Percentiles rank a stretch among this genome's conserved stretches.
phyloP scores from a whole-genome alignment of 129 eudicot genomes.

The Smallanthus sonchifolius region DNA sequence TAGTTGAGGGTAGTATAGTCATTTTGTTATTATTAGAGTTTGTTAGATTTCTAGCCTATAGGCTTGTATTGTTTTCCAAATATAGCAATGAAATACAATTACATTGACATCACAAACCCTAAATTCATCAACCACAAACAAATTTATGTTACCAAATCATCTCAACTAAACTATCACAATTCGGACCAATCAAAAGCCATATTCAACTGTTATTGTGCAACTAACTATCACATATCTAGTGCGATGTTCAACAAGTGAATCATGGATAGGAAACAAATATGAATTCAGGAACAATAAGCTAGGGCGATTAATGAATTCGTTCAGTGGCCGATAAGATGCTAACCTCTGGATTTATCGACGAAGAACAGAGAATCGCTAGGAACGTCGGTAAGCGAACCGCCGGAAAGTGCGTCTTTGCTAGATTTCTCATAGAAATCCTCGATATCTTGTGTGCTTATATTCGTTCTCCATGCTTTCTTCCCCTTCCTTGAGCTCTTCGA shows the following conservation, averaged over 20 bases:
- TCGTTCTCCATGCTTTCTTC: slow-evolving; percentile 84
- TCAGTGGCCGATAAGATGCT: not conserved
- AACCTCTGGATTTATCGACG: slow-evolving; percentile 82
- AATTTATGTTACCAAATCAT: not conserved
- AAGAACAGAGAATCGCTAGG: slow-evolving; percentile 67
- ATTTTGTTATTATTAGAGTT: no score
- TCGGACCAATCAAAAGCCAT: not conserved
- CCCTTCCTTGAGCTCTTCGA: slow-evolving; percentile 76
- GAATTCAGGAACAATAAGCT: not conserved
- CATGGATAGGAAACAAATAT: not conserved
- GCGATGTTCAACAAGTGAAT: not conserved
- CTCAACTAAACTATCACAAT: not conserved
- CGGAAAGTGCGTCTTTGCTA: slow-evolving; percentile 82
- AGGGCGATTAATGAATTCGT: not conserved
- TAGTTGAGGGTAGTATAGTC: no score
- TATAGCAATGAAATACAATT: not conserved
- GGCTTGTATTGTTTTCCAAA: not conserved
- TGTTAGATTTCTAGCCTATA: not conserved
- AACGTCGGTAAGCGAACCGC: slow-evolving; percentile 61
- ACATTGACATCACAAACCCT: no score
- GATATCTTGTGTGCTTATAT: slow-evolving; percentile 75
- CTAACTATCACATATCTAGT: not conserved
- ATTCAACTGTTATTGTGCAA: not conserved
- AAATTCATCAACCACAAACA: no score
- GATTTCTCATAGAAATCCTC: slow-evolving; percentile 70